Conservation (phyloP, 768 basidiomycete genomes). For the Pleurotus sapidus region DNA sequence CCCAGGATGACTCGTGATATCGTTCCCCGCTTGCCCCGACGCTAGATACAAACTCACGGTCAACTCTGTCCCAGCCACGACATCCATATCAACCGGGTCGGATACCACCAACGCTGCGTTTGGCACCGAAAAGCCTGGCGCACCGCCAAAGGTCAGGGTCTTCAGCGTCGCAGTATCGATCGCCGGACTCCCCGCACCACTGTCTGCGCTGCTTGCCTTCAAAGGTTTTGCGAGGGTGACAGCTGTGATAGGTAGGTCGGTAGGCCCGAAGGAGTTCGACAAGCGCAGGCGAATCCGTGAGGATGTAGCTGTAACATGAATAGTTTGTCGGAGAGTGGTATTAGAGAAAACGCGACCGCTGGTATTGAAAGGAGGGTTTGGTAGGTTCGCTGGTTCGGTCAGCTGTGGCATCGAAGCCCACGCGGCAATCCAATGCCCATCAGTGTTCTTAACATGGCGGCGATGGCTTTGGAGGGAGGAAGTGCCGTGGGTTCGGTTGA, state of each 20-base stretch:
- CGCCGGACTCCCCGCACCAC: conserved; percentile 29
- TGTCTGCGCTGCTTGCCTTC: conserved; percentile 16
- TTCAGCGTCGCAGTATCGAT: conserved; percentile 32
- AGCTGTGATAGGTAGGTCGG: conserved; percentile 39
- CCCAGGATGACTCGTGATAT: conserved; percentile 46
- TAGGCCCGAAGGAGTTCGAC: conserved; percentile 46
- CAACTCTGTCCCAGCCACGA: conserved; percentile 35
- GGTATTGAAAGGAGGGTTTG: conserved; percentile 27
- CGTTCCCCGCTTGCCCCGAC: conserved; percentile 36
- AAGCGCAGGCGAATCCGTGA: conserved; percentile 40
- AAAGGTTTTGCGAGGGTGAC: conserved; percentile 39
- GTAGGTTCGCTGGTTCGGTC: conserved; percentile 32
- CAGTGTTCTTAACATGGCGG: neutral
- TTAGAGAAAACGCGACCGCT: conserved; percentile 36
- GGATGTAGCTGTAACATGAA: conserved; percentile 39
- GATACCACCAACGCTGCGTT: conserved; percentile 43
- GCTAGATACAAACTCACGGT: conserved; percentile 39
- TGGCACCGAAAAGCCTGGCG: conserved; percentile 34
- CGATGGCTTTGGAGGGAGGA: neutral
- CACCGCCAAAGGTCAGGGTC: conserved; percentile 42
- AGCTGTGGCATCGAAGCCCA: conserved; percentile 41
- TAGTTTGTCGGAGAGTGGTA: conserved; percentile 46
- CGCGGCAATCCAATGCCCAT: conserved; percentile 29
- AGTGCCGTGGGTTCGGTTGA: neutral
- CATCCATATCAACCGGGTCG: conserved; percentile 38